Conservation (phyloP, 2,329 filamentous ascomycete species). For the Rachicladosporium sp. region DNA sequence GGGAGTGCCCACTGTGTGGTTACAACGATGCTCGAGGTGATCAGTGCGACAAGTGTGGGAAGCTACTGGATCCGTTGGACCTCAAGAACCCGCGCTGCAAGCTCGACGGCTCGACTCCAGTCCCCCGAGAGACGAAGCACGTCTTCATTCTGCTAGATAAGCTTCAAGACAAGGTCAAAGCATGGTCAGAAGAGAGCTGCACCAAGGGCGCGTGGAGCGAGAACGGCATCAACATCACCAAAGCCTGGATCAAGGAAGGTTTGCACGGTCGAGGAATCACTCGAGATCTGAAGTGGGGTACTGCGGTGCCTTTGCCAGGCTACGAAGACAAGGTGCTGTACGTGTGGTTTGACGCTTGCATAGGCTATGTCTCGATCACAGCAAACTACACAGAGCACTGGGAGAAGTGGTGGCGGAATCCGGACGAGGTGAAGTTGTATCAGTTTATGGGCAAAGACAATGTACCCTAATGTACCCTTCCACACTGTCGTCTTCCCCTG, state of each 20-base stretch:
- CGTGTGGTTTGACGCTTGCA: slow-evolving; percentile 86
- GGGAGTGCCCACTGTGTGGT: slow-evolving; percentile 59
- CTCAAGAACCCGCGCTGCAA: slow-evolving; percentile 84
- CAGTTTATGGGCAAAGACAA: slow-evolving; percentile 96
- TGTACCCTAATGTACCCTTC: slow-evolving; percentile 71
- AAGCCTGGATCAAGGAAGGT: slow-evolving; percentile 72
- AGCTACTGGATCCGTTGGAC: slow-evolving; percentile 37
- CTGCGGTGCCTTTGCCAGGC: slow-evolving; percentile 45
- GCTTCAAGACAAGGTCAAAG: slow-evolving; percentile 61
- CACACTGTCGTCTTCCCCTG: slow-evolving; percentile 87
- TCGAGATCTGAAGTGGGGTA: slow-evolving; percentile 84
- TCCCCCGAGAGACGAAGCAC: slow-evolving; percentile 74
- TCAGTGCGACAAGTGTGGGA: slow-evolving; percentile 42
- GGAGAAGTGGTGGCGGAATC: slow-evolving; percentile 91
- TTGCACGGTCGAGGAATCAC: slow-evolving; percentile 81
- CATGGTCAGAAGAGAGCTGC: slow-evolving; percentile 64
- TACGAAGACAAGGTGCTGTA: slow-evolving; percentile 77
- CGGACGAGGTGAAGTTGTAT: slow-evolving; percentile 75
- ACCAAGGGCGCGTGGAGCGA: slow-evolving; percentile 63
- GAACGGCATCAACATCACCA: slow-evolving; percentile 64
- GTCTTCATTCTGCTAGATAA: slow-evolving; percentile 80
- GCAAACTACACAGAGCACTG: slow-evolving; percentile 79
- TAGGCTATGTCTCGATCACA: slow-evolving; percentile 91
- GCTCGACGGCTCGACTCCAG: slow-evolving; percentile 73
- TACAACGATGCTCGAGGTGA: slow-evolving; percentile 42